Conservation (phyloP, 331 rosid species). For the Quercus tomentella region DNA sequence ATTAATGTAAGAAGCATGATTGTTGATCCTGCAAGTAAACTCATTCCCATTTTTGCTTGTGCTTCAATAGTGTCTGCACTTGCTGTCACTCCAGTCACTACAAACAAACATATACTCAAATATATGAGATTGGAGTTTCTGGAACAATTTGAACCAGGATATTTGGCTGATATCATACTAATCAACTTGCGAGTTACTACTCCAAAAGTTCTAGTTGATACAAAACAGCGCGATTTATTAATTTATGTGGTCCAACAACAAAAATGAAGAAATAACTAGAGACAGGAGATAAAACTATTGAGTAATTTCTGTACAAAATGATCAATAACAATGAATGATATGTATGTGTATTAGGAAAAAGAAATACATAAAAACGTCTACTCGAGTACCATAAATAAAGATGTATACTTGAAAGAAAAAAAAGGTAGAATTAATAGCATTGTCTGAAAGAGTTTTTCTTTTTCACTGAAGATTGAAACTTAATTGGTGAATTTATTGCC, state of each 20-base stretch:
- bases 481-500: no score
- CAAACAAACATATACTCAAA: neutral
- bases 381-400: neutral
- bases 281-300: neutral
- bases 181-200: no score
- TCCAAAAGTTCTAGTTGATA: no score
- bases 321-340: neutral
- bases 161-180: no score
- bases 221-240: neutral
- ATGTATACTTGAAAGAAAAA: neutral
- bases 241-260: neutral
- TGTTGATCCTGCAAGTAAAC: conserved; percentile 29
- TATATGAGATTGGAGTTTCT: no score
- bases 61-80: conserved; percentile 6
- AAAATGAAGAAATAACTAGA: neutral
- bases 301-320: neutral
- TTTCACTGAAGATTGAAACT: no score
- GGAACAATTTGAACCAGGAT: neutral
- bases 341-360: neutral
- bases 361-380: neutral
- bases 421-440: no score
- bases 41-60: conserved; percentile 22
- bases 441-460: no score
- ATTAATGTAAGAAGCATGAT: conserved; percentile 29
- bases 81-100: conserved; percentile 30